Evolutionary conservation across 768 basidiomycete genomes (phyloP).

Genomic region (Lactarius psammicola): DNA sequence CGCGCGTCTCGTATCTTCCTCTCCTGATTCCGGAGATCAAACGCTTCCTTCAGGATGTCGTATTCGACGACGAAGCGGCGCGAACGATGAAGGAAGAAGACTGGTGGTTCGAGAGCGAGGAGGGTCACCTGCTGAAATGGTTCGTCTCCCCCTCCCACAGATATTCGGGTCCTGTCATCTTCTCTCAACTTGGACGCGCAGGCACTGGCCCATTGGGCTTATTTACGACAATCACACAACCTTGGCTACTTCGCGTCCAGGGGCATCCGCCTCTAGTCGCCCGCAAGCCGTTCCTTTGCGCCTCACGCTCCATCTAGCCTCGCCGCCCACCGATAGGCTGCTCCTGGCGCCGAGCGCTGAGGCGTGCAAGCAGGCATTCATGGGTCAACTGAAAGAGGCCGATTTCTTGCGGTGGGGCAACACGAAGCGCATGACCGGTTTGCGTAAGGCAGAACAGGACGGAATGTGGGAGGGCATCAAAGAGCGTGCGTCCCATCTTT

Average conservation of each 20-base stretch:
- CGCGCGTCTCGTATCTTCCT: conserved; percentile 91
- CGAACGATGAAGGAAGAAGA: conserved; percentile 80
- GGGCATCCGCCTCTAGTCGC: conserved; percentile 41
- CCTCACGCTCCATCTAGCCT: conserved; percentile 83
- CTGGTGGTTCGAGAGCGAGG: conserved; percentile 97
- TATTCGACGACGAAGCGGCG: conserved; percentile 82
- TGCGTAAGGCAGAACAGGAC: conserved; percentile 91
- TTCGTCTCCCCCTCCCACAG: conserved; percentile 34
- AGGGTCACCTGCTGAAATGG: conserved; percentile 84
- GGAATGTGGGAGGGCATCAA: conserved; percentile 96
- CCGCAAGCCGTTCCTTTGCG: conserved; percentile 59
- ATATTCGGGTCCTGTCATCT: neutral
- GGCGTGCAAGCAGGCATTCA: conserved; percentile 88
- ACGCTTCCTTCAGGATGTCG: conserved; percentile 85
- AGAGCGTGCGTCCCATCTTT: conserved; percentile 63
- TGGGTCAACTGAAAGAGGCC: conserved; percentile 95
- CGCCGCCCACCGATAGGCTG: conserved; percentile 84
- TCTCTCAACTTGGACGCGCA: conserved; percentile 36
- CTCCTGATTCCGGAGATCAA: conserved; percentile 86
- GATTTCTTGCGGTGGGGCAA: conserved; percentile 98
- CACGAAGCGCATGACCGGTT: conserved; percentile 87
- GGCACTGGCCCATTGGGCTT: conserved; percentile 98
- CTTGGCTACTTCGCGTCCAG: conserved; percentile 52
- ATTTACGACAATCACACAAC: conserved; percentile 85
- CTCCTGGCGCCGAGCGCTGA: conserved; percentile 78